Evolutionary conservation across 108 stramenopile genomes (phyloP).

Genomic region (Epithemia pelagica): DNA sequence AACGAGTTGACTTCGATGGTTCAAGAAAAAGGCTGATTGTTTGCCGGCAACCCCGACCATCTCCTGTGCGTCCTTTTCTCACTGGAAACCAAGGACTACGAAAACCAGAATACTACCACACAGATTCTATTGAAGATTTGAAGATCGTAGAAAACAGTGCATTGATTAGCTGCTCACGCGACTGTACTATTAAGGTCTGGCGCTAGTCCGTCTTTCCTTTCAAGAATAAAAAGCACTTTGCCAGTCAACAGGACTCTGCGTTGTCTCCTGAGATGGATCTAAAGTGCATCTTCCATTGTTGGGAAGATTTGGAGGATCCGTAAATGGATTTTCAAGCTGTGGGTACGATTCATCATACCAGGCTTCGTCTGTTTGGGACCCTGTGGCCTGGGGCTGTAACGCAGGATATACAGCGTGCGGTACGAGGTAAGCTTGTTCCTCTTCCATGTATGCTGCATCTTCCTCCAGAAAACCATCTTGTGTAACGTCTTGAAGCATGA

Average conservation of each 20-base stretch:
- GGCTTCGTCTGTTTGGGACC: neutral
- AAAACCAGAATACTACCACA: slow-evolving; percentile 33
- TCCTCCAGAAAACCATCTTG: slow-evolving; percentile 13
- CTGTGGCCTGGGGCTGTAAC: neutral
- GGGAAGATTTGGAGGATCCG: too few species aligned
- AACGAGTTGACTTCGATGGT: slow-evolving; percentile 46
- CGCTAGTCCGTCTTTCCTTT: slow-evolving; percentile 18
- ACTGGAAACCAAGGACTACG: slow-evolving; percentile 34
- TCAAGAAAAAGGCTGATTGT: slow-evolving; percentile 44
- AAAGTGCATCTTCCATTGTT: too few species aligned
- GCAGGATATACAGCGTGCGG: neutral
- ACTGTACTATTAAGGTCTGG: slow-evolving; percentile 76
- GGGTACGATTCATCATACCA: neutral
- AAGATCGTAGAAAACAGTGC: slow-evolving; percentile 49
- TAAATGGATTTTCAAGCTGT: too few species aligned
- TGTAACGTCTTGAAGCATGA: neutral
- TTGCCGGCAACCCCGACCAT: slow-evolving; percentile 54
- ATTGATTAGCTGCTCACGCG: slow-evolving; percentile 56
- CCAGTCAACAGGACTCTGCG: neutral
- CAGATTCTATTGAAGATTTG: slow-evolving; percentile 60
- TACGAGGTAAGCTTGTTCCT: neutral
- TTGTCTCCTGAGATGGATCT: neutral
- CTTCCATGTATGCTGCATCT: slow-evolving; percentile 4
- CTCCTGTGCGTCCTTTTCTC: slow-evolving; percentile 5
- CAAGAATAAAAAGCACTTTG: neutral